Conservation (phyloP, 768 basidiomycete species). For the Lepiota venenata region DNA sequence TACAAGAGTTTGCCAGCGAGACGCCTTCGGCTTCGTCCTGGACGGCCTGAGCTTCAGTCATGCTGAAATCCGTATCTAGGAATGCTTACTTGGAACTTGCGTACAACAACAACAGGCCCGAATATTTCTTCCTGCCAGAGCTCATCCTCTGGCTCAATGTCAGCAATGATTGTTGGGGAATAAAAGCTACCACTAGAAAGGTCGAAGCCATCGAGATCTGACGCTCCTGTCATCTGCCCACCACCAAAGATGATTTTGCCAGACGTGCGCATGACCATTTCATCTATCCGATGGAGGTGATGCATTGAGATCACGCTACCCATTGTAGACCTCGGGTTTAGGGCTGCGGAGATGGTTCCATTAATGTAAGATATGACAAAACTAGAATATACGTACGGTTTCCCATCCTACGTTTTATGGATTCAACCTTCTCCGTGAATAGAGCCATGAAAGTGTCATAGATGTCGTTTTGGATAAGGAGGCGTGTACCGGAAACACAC, state of each 20-base stretch:
- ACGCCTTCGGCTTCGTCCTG: conserved; percentile 67
- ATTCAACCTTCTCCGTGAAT: conserved; percentile 60
- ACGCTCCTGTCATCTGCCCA: conserved; percentile 54
- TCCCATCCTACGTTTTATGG: conserved; percentile 70
- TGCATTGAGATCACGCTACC: conserved; percentile 71
- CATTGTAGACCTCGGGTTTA: conserved; percentile 71
- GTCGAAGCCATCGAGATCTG: conserved; percentile 67
- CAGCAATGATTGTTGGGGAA: conserved; percentile 71
- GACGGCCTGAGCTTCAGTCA: neutral
- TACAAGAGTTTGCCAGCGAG: conserved; percentile 66
- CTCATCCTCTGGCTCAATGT: conserved; percentile 53
- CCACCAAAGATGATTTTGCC: conserved; percentile 64
- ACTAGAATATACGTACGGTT: conserved; percentile 49
- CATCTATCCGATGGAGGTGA: conserved; percentile 64
- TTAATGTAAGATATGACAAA: neutral
- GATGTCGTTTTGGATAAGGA: conserved; percentile 67
- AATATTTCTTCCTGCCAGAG: conserved; percentile 86
- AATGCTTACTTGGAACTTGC: conserved; percentile 28
- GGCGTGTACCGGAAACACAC: conserved; percentile 87
- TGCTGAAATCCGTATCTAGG: neutral
- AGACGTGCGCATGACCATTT: conserved; percentile 43
- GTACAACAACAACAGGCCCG: conserved; percentile 79
- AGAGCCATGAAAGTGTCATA: conserved; percentile 64
- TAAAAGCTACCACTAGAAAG: conserved; percentile 74
- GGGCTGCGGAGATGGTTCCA: conserved; percentile 39